Conservation (phyloP, 257 asterid genomes). For the Echium plantagineum region DNA sequence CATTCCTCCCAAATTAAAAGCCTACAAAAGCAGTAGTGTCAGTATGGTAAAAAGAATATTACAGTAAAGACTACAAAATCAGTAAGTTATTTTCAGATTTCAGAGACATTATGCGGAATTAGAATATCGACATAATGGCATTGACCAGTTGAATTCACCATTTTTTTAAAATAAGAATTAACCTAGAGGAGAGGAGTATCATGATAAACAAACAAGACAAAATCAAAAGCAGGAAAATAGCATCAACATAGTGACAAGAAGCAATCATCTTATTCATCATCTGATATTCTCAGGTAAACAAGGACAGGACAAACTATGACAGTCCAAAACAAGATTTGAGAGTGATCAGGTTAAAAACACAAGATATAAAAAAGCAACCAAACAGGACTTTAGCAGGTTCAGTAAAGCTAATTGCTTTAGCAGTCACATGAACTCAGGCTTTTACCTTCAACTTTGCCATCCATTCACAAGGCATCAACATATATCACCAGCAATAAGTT, state of each 20-base stretch:
- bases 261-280: slow-evolving; percentile 15
- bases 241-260: slow-evolving; percentile 14
- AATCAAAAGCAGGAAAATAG: slow-evolving; percentile 28
- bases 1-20: slow-evolving; percentile 90
- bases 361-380: slow-evolving; percentile 16
- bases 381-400: slow-evolving; percentile 18
- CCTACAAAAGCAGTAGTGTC: slow-evolving; percentile 30
- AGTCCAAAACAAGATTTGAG: slow-evolving; percentile 42
- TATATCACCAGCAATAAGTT: slow-evolving; percentile 23
- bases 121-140: slow-evolving; percentile 6
- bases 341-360: slow-evolving; percentile 30
- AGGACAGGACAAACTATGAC: slow-evolving; percentile 44
- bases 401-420: slow-evolving; percentile 15
- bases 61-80: not conserved
- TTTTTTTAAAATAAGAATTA: slow-evolving; percentile 9
- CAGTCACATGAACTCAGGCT: slow-evolving; percentile 6
- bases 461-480: slow-evolving; percentile 9
- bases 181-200: slow-evolving; percentile 18
- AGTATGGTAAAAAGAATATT: not conserved
- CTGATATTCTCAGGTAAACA: slow-evolving; percentile 49
- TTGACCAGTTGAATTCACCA: slow-evolving; percentile 7
- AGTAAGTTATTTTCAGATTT: not conserved
- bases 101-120: slow-evolving; percentile 1
- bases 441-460: slow-evolving; percentile 18
- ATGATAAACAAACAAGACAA: slow-evolving; percentile 23